Percentiles rank a stretch among this genome's conserved stretches.
phyloP scores from a whole-genome alignment of 805 yeast genomes.

The Candida maesae region DNA sequence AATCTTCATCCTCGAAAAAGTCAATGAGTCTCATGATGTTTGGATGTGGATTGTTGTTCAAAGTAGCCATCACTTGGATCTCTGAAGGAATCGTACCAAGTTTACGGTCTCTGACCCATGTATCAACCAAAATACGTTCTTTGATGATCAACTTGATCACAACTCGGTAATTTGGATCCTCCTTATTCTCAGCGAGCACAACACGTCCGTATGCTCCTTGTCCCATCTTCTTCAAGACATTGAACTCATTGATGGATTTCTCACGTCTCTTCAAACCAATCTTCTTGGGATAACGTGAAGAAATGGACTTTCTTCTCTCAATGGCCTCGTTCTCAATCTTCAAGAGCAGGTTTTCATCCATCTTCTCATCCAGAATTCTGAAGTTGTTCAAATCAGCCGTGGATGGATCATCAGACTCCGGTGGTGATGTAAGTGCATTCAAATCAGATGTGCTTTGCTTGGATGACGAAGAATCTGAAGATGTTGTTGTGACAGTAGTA shows the following conservation, averaged over 20 bases:
- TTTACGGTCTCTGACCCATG: conserved; percentile 92
- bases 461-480: conserved; percentile 13
- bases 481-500: conserved; percentile 12
- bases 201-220: conserved; percentile 98
- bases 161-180: conserved; percentile 59
- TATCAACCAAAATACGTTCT: conserved; percentile 89
- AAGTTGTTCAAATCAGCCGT: conserved; percentile 15
- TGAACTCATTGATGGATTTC: conserved; percentile 69
- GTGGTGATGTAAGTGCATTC: conserved; percentile 3
- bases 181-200: conserved; percentile 65
- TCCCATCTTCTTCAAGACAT: conserved; percentile 74
- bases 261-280: conserved; percentile 69
- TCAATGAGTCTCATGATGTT: conserved; percentile 83
- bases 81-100: conserved; percentile 96
- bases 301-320: conserved; percentile 31
- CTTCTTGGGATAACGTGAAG: conserved; percentile 36
- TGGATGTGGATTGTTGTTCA: conserved; percentile 76
- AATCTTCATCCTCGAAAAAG: conserved; percentile 87
- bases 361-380: conserved; percentile 16
- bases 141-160: conserved; percentile 89
- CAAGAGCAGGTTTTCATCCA: conserved; percentile 40
- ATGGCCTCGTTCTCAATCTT: conserved; percentile 43
- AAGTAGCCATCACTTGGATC: conserved; percentile 85
- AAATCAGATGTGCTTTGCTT: conserved; percentile 8
- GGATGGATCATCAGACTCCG: conserved; percentile 8